A percentile compares a stretch with the other conserved stretches of the same genome.
phyloP scores from a whole-genome alignment of 1,284 basidiomycete genomes.

The Cryptococcus sp. region DNA sequence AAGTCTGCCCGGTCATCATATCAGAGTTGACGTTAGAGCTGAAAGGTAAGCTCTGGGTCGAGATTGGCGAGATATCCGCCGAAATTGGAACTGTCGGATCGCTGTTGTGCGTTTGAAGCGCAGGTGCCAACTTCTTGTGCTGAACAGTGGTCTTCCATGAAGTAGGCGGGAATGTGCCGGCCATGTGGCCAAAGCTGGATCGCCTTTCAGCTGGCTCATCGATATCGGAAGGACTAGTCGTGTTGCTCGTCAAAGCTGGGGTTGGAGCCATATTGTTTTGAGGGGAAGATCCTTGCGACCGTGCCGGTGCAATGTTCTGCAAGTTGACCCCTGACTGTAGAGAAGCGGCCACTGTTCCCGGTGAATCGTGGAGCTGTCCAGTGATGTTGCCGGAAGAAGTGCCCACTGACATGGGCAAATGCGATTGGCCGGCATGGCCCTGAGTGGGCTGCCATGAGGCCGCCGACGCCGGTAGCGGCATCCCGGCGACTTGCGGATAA shows the following conservation, averaged over 20 bases:
- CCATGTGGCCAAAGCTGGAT: constrained; percentile 9
- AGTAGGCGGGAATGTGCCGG: constrained; percentile 2
- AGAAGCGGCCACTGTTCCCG: not conserved
- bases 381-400: constrained; percentile 15
- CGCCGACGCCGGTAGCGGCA: not conserved
- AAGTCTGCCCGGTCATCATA: not conserved
- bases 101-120: constrained; percentile 10
- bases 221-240: constrained; percentile 37
- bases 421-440: not conserved
- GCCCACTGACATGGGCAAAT: not conserved
- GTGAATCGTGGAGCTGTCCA: constrained; percentile 9
- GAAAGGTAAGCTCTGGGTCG: constrained; percentile 1
- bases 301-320: not conserved
- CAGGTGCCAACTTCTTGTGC: constrained; percentile 1
- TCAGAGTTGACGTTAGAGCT: not conserved
- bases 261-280: constrained; percentile 27
- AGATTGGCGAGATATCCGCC: constrained; percentile 7
- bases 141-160: constrained; percentile 3
- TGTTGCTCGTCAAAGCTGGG: constrained; percentile 37
- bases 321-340: not conserved
- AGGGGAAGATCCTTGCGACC: constrained; percentile 10
- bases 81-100: constrained; percentile 10
- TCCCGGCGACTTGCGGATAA: not conserved
- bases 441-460: constrained; percentile 5
- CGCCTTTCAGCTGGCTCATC: constrained; percentile 31